Evolutionary conservation across 2,329 filamentous ascomycete genomes (phyloP).

Genomic region (Epichloe baconii): DNA sequence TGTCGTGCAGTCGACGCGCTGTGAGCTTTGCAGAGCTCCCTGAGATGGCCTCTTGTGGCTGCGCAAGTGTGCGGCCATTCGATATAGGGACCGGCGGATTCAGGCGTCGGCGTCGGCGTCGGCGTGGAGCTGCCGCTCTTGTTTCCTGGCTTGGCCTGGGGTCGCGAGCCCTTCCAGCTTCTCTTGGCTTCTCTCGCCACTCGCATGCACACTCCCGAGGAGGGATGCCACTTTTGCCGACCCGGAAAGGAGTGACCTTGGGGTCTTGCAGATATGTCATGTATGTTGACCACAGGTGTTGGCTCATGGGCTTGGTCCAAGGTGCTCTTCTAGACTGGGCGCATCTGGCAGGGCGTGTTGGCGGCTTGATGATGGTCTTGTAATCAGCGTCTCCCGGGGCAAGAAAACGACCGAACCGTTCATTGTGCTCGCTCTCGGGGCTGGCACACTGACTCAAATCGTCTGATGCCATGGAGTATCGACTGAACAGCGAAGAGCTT

Average conservation of each 20-base stretch:
- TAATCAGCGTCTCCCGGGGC: slow-evolving; percentile 16
- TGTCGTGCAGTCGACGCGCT: slow-evolving; percentile 31
- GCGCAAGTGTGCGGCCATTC: slow-evolving; percentile 53
- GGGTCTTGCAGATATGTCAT: slow-evolving; percentile 53
- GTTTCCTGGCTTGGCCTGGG: slow-evolving; percentile 17
- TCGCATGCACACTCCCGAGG: slow-evolving; percentile 49
- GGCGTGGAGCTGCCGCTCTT: slow-evolving; percentile 45
- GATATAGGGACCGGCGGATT: slow-evolving; percentile 34
- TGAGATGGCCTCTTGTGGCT: slow-evolving; percentile 47
- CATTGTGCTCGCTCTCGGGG: slow-evolving; percentile 26
- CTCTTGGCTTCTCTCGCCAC: slow-evolving; percentile 53
- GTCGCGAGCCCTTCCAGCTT: slow-evolving; percentile 51
- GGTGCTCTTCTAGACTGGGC: slow-evolving; percentile 35
- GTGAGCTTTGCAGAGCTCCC: slow-evolving; percentile 48
- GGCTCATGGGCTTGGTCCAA: slow-evolving; percentile 53
- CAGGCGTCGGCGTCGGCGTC: slow-evolving; percentile 41
- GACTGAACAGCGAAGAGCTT: slow-evolving; percentile 43
- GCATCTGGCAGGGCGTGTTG: slow-evolving; percentile 6
- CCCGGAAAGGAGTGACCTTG: slow-evolving; percentile 51
- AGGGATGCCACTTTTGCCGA: slow-evolving; percentile 52
- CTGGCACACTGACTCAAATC: slow-evolving; percentile 39
- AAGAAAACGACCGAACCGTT: slow-evolving; percentile 13
- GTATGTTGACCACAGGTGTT: slow-evolving; percentile 54
- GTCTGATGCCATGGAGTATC: slow-evolving; percentile 42
- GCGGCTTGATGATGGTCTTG: slow-evolving; percentile 15